Percentiles rank a stretch among this genome's conserved stretches.
phyloP scores from a whole-genome alignment of 768 basidiomycete species.

The Collybia sp. region DNA sequence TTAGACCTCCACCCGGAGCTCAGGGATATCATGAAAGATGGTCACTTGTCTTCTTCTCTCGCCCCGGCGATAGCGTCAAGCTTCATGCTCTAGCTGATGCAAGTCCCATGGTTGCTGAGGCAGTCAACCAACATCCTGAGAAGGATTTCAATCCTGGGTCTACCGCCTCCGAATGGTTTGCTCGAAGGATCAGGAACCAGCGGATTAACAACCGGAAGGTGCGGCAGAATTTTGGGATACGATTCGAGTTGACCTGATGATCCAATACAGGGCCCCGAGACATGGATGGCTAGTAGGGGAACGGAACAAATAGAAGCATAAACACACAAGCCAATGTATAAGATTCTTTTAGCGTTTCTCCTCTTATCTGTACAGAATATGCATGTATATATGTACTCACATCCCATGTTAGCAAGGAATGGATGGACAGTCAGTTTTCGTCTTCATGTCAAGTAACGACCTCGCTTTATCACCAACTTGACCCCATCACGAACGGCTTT shows the following conservation, averaged over 20 bases:
- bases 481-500: conserved; percentile 37
- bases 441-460: conserved; percentile 8
- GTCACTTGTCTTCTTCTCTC: conserved; percentile 48
- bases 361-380: no score
- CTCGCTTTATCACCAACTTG: conserved; percentile 56
- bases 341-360: no score
- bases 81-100: conserved; percentile 34
- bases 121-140: conserved; percentile 21
- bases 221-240: not conserved
- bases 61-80: conserved; percentile 33
- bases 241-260: not conserved
- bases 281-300: conserved; percentile 15
- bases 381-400: no score
- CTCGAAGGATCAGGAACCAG: conserved; percentile 15
- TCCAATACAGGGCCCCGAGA: conserved; percentile 4
- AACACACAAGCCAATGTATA: no score
- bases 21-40: conserved; percentile 38
- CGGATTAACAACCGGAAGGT: conserved; percentile 14
- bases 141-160: conserved; percentile 6
- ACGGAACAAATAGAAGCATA: conserved; percentile 4
- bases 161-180: conserved; percentile 16
- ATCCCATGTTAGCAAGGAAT: no score
- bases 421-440: no score
- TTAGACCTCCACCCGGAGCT: conserved; percentile 38
- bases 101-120: conserved; percentile 33